phyloP scores from a whole-genome alignment of 139 green algal species.

The Auxenochlorella protothecoides region DNA sequence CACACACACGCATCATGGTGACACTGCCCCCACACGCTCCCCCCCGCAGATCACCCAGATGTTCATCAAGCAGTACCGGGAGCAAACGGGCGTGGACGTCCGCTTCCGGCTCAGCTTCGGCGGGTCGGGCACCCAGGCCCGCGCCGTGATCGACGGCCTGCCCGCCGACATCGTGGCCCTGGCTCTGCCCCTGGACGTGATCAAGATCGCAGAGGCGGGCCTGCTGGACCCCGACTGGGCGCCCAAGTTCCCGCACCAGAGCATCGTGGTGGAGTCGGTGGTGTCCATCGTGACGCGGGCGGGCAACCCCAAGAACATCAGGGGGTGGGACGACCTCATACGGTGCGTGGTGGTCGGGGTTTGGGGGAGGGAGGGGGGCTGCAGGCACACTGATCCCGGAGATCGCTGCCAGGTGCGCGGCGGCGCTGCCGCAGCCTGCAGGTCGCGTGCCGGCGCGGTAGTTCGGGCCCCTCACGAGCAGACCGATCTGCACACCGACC shows the following conservation, averaged over 20 bases:
- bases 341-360: conserved; percentile 21
- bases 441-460: too few relatives aligned
- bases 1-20: too few relatives aligned
- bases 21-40: too few relatives aligned
- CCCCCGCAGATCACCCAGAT: conserved; percentile 36
- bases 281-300: conserved; percentile 45
- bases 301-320: conserved; percentile 63
- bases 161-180: conserved; percentile 66
- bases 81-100: conserved; percentile 36
- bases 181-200: conserved; percentile 68
- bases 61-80: conserved; percentile 53
- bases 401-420: too few relatives aligned
- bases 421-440: too few relatives aligned
- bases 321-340: conserved; percentile 61
- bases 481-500: too few relatives aligned
- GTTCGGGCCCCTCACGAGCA: too few relatives aligned
- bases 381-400: too few relatives aligned
- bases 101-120: conserved; percentile 69
- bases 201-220: conserved; percentile 60
- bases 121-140: conserved; percentile 62
- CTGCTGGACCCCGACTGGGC: conserved; percentile 48
- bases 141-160: conserved; percentile 68
- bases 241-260: conserved; percentile 37
- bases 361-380: not conserved
- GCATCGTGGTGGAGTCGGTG: conserved; percentile 36